Base-by-base conservation (phyloP, 140 eudicot genomes). In the Flaveria floridana region DNA sequence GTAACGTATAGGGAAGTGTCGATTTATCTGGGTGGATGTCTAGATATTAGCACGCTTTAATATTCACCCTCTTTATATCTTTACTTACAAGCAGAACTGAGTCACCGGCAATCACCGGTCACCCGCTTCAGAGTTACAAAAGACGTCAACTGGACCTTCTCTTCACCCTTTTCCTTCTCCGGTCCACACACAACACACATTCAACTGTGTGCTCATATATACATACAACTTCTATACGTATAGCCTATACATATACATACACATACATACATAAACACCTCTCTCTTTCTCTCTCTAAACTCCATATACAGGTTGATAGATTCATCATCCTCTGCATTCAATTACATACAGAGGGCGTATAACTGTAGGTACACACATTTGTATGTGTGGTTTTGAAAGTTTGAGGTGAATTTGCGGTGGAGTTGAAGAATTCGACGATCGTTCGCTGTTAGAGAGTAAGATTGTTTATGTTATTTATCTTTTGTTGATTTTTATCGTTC, bases 121-220 rank as follows among this genome's bases (percentile, higher is more conserved):
- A 34, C 41, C 41, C 41, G 41, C 4, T 34, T 34, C 4, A 34
- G 1, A 0, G 41, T 34, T 5, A 34, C 7, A 34, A 34, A 34
- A 34, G 41, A 34, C 41, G 8, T 5, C 41, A 34, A 34, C 41
- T 0, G 1, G 8, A 34, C 41, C 8, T 5, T 34, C 41, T 4
- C 41, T 34, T 34, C 72, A 47, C 65, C 79, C 80, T 37, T 74
- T 70, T 62, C 61, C 71, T 71, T 65, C 79, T 72, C 74, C 10
- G 71, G 65, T 69, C 70, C 71, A 69, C 81, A 61, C 64, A 58
- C 63, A 62, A 62, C 41, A 14, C 72, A 47, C 65, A 34, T 58
- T 42, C 28, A 30, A 59, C 71, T 44, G 71, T 58, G 76, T 78
- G 21, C 42, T 67, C 10, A 57, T 61, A 61, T 50, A 48, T 71